Percentiles rank a stretch among this genome's conserved stretches.
Conservation (phyloP, 164 flowering plant species). For the Stephania yunnanensis region DNA sequence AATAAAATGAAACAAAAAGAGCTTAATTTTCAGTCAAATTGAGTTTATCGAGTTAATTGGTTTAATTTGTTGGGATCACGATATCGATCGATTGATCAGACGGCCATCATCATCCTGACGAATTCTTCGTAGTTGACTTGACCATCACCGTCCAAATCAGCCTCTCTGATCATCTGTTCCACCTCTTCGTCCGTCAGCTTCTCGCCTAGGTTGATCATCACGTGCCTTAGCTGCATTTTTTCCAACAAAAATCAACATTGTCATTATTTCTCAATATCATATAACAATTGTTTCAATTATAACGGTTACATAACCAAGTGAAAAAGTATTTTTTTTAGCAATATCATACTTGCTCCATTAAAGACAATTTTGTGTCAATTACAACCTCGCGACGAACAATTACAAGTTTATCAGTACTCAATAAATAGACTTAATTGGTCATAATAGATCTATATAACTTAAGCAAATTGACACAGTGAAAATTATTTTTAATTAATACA, state of each 20-base stretch:
- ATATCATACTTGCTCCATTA: too few relatives aligned
- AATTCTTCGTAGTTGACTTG: conserved; percentile 46
- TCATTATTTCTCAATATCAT: too few relatives aligned
- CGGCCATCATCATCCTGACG: conserved; percentile 42
- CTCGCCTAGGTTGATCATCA: conserved; percentile 44
- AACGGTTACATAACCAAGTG: too few relatives aligned
- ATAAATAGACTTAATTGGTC: too few relatives aligned
- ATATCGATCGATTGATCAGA: neutral
- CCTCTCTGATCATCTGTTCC: conserved; percentile 41
- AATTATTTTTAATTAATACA: too few relatives aligned
- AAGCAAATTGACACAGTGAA: too few relatives aligned
- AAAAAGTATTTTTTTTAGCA: too few relatives aligned
- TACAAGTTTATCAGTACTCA: too few relatives aligned
- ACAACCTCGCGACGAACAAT: too few relatives aligned
- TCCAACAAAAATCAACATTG: neutral
- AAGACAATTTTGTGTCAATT: too few relatives aligned
- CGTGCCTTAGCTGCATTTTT: conserved; percentile 36
- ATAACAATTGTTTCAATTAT: too few relatives aligned
- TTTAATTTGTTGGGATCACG: neutral
- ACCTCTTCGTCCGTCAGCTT: conserved; percentile 42
- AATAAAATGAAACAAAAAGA: neutral
- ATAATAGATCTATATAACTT: too few relatives aligned
- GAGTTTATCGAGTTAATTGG: neutral
- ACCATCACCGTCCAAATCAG: conserved; percentile 59
- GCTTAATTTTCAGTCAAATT: neutral